Base-by-base conservation (phyloP, 2,329 filamentous ascomycete species). In the Botrytis aclada region DNA sequence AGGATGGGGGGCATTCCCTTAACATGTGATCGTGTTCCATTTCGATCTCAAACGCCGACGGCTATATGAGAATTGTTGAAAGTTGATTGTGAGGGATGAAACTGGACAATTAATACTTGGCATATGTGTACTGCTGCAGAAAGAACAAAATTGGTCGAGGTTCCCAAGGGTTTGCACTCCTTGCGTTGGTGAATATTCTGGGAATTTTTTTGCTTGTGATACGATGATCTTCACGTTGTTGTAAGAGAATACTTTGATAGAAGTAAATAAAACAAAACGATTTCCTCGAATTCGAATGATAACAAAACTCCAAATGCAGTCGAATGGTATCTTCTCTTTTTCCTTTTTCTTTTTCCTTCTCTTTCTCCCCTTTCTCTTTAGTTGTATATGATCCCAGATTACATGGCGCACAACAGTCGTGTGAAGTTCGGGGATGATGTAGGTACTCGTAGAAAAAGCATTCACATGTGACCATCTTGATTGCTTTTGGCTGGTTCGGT, bases 1-100 rank as follows among this genome's bases (percentile, higher is more conserved):
- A 80, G 43, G 79, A 78, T 37, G 78, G 78, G 71, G 79, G 78
- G 39, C 74, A 73, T 69, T 80, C 78, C 73, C 65, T 72, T 61
- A 73, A 77, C 78, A 80, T 80, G 78, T 80, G 80, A 80, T 80
- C 75, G 73, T 78, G 78, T 73, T 80, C 77, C 78, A 79, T 81
- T 71, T 58, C 74, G 61, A 47, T 70, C 73, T 61, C 74, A 77
- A 76, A 74, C 64, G 74, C 76, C 74, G 75, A 77, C 70, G 70
- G 75, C 43, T 22, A 7, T 61, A n/a, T 54, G n/a, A 58, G 71
- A 60, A 51, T 37, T 34, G 51, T 32, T 56, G 45, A 34, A 71
- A 65, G n/a, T 39, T 56, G 63, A 10, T 32, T n/a, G 25, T 25
- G n/a, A 39, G 45, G 34, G 14, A 72, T 67, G 43, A 25, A 37